Percentiles rank a stretch among this genome's conserved stretches.
Conservation (phyloP, 2,329 filamentous ascomycete species). For the Sporothrix phasma region DNA sequence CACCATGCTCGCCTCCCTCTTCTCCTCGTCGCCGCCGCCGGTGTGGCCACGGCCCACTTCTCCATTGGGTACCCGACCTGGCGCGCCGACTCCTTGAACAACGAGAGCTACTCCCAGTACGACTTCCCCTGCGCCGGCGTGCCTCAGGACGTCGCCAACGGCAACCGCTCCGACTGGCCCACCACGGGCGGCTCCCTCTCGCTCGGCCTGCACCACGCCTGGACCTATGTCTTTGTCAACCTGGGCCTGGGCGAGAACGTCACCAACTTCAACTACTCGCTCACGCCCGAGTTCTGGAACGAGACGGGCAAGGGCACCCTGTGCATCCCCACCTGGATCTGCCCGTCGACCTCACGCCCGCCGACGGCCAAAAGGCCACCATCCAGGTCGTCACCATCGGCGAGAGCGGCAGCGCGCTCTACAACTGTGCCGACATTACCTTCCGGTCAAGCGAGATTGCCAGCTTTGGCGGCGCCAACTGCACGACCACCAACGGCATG, state of each 20-base stretch:
- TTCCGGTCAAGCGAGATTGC: constrained; percentile 44
- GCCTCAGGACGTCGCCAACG: constrained; percentile 28
- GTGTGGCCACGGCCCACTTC: constrained; percentile 39
- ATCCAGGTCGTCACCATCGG: constrained; percentile 61
- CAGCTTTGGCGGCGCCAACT: constrained; percentile 37
- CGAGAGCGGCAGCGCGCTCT: constrained; percentile 49
- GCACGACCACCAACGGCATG: constrained; percentile 49
- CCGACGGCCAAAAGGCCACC: constrained; percentile 53
- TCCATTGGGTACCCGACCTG: constrained; percentile 37
- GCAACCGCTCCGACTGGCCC: constrained; percentile 44
- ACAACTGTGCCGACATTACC: constrained; percentile 67
- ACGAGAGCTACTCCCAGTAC: constrained; percentile 39
- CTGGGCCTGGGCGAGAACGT: constrained; percentile 38
- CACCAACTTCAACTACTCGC: constrained; percentile 58
- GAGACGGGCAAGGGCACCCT: constrained; percentile 52
- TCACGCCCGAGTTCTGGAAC: constrained; percentile 50
- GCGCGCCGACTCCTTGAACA: constrained; percentile 38
- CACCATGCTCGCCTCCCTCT: constrained; percentile 24
- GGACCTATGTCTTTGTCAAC: constrained; percentile 45
- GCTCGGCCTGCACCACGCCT: constrained; percentile 42
- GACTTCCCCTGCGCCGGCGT: constrained; percentile 42
- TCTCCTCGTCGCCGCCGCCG: constrained; percentile 28
- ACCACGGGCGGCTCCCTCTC: constrained; percentile 38
- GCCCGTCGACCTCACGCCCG: constrained; percentile 39
- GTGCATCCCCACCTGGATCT: constrained; percentile 53